These are phyloP conservation scores for Aureobasidium sp. DNA, from an alignment of 2,329 filamentous ascomycete genomes.

Conservation along the genomic window DNA sequence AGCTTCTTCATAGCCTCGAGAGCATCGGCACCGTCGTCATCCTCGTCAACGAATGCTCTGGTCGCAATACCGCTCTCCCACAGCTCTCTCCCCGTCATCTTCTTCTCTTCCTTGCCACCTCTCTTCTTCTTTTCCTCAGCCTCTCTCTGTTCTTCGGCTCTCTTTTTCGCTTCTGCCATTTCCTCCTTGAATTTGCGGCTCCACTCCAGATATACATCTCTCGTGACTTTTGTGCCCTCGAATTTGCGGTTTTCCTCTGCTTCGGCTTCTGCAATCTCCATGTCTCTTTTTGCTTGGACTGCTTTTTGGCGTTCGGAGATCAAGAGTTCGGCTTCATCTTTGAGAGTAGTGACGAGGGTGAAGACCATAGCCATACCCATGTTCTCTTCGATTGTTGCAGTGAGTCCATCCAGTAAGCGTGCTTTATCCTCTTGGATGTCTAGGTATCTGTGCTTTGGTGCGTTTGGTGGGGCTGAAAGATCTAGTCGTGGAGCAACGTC, in stretches of 20 bases:
- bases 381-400: constrained; percentile 79
- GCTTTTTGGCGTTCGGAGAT: constrained; percentile 65
- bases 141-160: constrained; percentile 56
- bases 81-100: constrained; percentile 56
- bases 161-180: constrained; percentile 63
- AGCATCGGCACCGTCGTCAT: constrained; percentile 53
- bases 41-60: constrained; percentile 60
- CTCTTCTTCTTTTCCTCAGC: constrained; percentile 55
- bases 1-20: constrained; percentile 61
- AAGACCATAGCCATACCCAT: constrained; percentile 98
- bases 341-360: constrained; percentile 76
- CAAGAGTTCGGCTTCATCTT: constrained; percentile 83
- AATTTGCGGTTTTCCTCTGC: constrained; percentile 96
- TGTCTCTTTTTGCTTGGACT: constrained; percentile 46
- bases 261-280: constrained; percentile 58
- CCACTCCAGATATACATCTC: constrained; percentile 80
- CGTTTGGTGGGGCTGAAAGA: constrained; percentile 65
- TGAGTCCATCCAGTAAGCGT: constrained; percentile 61
- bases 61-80: constrained; percentile 46
- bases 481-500: constrained; percentile 80
- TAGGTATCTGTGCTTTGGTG: constrained; percentile 63
- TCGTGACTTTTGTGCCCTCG: constrained; percentile 81
- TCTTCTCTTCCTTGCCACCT: constrained; percentile 58
- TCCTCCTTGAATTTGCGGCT: constrained; percentile 69
- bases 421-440: constrained; percentile 74